These are phyloP conservation scores for Intubia oerlemansii DNA, from an alignment of 2,329 filamentous ascomycete genomes.

Conservation along the genomic window DNA sequence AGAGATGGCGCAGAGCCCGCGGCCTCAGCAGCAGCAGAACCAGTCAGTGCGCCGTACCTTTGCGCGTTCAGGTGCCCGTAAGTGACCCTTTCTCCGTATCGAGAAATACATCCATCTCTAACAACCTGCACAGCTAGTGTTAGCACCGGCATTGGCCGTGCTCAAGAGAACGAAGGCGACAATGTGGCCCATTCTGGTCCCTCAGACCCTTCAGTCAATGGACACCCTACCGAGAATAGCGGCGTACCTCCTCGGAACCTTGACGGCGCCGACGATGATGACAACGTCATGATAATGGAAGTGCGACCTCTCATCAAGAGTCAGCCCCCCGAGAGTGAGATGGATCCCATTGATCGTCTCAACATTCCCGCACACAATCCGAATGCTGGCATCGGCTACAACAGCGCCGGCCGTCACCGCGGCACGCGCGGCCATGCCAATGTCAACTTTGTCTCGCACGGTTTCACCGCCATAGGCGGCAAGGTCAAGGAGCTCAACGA, in stretches of 20 bases:
- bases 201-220: too few relatives aligned
- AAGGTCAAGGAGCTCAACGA: slow-evolving; percentile 44
- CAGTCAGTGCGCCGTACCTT: too few relatives aligned
- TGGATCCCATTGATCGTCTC: background rate
- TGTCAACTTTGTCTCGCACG: slow-evolving; percentile 15
- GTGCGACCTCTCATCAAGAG: slow-evolving; percentile 8
- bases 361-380: background rate
- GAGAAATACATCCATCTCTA: too few relatives aligned
- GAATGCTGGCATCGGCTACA: slow-evolving; percentile 1
- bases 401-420: background rate
- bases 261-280: slow-evolving; percentile 8
- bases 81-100: slow-evolving; percentile 3
- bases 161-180: too few relatives aligned
- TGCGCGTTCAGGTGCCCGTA: slow-evolving; percentile 10
- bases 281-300: slow-evolving; percentile 11
- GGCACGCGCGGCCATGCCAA: too few relatives aligned
- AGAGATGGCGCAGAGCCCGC: too few relatives aligned
- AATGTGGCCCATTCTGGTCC: too few relatives aligned
- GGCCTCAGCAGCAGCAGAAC: too few relatives aligned
- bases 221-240: slow-evolving; percentile 11
- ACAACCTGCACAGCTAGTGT: too few relatives aligned
- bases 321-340: background rate
- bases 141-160: too few relatives aligned
- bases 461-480: slow-evolving; percentile 33
- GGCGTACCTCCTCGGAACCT: background rate